Conservation (phyloP, 106 monocot genomes). For the Allium sativum region DNA sequence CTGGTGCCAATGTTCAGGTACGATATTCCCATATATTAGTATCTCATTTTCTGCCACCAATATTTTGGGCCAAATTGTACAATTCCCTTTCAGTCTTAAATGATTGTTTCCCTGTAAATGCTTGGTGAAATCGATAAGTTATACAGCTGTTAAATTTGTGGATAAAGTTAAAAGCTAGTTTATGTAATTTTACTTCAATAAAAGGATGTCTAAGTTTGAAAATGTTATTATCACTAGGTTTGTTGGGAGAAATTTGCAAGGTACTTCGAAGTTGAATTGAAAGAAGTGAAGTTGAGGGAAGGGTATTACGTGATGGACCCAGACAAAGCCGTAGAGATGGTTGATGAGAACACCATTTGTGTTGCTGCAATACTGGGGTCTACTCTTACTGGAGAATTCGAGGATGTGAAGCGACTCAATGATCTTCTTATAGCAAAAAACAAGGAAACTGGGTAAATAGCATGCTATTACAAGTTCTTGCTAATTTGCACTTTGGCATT, state of each 20-base stretch:
- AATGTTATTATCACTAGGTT: conserved; percentile 26
- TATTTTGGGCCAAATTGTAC: no score
- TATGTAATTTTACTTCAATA: not conserved
- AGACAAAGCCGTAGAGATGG: conserved; percentile 69
- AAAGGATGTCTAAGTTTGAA: no score
- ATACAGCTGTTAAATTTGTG: no score
- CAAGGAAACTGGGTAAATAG: conserved; percentile 57
- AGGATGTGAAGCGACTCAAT: conserved; percentile 72
- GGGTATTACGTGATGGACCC: conserved; percentile 74
- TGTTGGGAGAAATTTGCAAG: conserved; percentile 98
- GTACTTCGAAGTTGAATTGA: conserved; percentile 89
- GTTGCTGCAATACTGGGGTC: conserved; percentile 80
- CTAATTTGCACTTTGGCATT: no score
- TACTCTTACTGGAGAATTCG: conserved; percentile 82
- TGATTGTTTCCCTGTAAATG: no score
- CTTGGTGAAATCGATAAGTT: no score
- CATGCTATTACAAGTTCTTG: no score
- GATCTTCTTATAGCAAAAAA: conserved; percentile 68
- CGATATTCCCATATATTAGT: not conserved
- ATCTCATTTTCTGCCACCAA: no score
- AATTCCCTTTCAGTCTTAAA: no score
- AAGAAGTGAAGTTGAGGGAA: conserved; percentile 70
- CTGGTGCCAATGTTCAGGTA: conserved; percentile 87
- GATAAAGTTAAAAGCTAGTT: no score
- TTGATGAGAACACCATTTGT: conserved; percentile 76